phyloP scores from a whole-genome alignment of 1,284 basidiomycete species.

The Tilletiopsis washingtonensis region DNA sequence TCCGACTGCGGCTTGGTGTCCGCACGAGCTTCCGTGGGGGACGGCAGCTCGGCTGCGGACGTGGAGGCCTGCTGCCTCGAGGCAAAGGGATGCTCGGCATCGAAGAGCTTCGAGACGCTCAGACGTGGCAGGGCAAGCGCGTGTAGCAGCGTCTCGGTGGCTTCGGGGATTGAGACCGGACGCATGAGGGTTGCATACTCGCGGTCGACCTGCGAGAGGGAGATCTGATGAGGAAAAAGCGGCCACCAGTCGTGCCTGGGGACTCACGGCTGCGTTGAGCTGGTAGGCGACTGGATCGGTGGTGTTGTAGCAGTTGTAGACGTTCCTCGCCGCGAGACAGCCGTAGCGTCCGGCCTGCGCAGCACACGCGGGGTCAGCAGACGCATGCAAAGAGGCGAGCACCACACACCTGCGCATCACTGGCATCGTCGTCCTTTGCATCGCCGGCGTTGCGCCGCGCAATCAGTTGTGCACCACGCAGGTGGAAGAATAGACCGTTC shows the following conservation, averaged over 20 bases:
- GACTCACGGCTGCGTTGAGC: slow-evolving; percentile 46
- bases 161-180: slow-evolving; percentile 45
- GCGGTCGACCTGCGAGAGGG: too few species aligned
- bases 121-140: slow-evolving; percentile 38
- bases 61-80: neutral
- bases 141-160: slow-evolving; percentile 38
- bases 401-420: slow-evolving; percentile 15
- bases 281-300: slow-evolving; percentile 49
- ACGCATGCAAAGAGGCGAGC: too few species aligned
- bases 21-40: slow-evolving; percentile 4
- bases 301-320: slow-evolving; percentile 46
- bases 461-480: slow-evolving; percentile 45
- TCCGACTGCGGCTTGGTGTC: slow-evolving; percentile 6
- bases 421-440: slow-evolving; percentile 14
- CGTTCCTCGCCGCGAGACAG: slow-evolving; percentile 20
- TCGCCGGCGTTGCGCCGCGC: slow-evolving; percentile 33
- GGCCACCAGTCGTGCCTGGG: too few species aligned
- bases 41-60: neutral
- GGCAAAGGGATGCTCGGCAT: slow-evolving; percentile 8
- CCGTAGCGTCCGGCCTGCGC: slow-evolving; percentile 39
- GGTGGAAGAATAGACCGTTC: slow-evolving; percentile 35
- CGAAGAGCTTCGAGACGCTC: slow-evolving; percentile 43
- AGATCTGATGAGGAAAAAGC: too few species aligned
- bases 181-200: slow-evolving; percentile 46
- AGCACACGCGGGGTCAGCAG: too few species aligned